Evolutionary conservation across 2,329 filamentous ascomycete species (phyloP), one percentile per base, ranked within the genome.

Genomic region (Diaporthe helianthi): DNA sequence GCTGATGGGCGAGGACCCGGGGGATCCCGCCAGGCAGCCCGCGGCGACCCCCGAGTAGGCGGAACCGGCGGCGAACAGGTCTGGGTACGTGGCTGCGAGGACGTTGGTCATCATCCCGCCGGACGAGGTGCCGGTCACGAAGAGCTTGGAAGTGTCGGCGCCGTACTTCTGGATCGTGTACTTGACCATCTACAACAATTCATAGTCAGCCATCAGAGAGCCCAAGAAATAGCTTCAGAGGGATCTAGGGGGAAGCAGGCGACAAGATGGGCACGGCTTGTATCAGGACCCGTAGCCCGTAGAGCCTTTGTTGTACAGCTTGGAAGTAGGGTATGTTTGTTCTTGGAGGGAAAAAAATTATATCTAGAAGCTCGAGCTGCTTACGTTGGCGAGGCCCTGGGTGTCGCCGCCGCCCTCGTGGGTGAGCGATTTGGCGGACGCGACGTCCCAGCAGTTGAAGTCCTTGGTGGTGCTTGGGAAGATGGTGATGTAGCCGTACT

Each of bases 401-500:
- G 80, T 82, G 75, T 87, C 84, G 22, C 84, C 83, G 31, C 85
- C 85, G 15, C 79, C 80, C 69, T 83, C 79, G 72, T 86, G 85
- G 4, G 81, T 83, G 1, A 87, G 78, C 2, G 82, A 80, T 31
- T 73, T 75, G 3, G 78, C 73, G 51, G 80, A 84, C 15, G 82
- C 80, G 12, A 87, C 85, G 71, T 88, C 86, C 85, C 85, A 88
- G 76, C 86, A 88, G 72, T 76, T 61, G 17, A 51, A 67, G 69
- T 38, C 19, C 72, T 72, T 70, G 80, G 83, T 69, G 77, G 65
- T 58, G 12, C 49, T 77, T 1, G 84, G 84, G 75, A 84, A 87
- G 74, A 87, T 85, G 70, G 83, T 78, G 70, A 76, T 76, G 73
- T 76, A 77, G 60, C 76, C 76, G 61, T 72, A 60, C 24, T 55